Conservation (phyloP, 2,329 filamentous ascomycete genomes). For the Penicillium sp. region DNA sequence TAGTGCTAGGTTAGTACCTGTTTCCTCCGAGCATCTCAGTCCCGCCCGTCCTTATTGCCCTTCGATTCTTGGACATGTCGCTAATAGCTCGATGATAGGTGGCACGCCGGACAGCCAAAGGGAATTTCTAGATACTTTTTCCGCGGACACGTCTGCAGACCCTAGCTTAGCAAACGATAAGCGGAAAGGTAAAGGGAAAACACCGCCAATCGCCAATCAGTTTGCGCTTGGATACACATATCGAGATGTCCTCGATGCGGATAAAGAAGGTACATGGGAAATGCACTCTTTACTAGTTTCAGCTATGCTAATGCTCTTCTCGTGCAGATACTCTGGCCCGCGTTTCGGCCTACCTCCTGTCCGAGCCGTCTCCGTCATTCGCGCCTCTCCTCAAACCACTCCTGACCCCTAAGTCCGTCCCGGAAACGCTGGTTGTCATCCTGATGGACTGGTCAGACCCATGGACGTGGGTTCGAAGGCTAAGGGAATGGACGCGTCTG, state of each 20-base stretch:
- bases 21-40: background rate
- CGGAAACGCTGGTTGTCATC: slow-evolving; percentile 82
- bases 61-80: slow-evolving; percentile 8
- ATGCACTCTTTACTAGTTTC: background rate
- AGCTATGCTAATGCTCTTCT: slow-evolving; percentile 2
- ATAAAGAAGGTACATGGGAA: slow-evolving; percentile 71
- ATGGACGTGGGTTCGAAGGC: slow-evolving; percentile 84
- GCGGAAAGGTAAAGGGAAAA: slow-evolving; percentile 53
- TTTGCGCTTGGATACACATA: slow-evolving; percentile 94
- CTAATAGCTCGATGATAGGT: slow-evolving; percentile 50
- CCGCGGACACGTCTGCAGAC: slow-evolving; percentile 40
- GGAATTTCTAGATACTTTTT: slow-evolving; percentile 70
- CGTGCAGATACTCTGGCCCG: slow-evolving; percentile 76
- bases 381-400: slow-evolving; percentile 79
- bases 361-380: slow-evolving; percentile 79
- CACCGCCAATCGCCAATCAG: slow-evolving; percentile 80
- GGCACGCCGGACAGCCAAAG: slow-evolving; percentile 78
- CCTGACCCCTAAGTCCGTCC: slow-evolving; percentile 76
- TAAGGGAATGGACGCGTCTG: slow-evolving; percentile 85
- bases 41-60: slow-evolving; percentile 4
- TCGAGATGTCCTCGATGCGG: slow-evolving; percentile 87
- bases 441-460: slow-evolving; percentile 95
- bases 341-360: slow-evolving; percentile 82
- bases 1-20: slow-evolving; percentile 68
- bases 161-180: slow-evolving; percentile 46